Percentiles rank a stretch among this genome's conserved stretches.
These are phyloP conservation scores for Coemansia sp. DNA, from an alignment of 192 early-diverging fungal species.

Conservation along the genomic window DNA sequence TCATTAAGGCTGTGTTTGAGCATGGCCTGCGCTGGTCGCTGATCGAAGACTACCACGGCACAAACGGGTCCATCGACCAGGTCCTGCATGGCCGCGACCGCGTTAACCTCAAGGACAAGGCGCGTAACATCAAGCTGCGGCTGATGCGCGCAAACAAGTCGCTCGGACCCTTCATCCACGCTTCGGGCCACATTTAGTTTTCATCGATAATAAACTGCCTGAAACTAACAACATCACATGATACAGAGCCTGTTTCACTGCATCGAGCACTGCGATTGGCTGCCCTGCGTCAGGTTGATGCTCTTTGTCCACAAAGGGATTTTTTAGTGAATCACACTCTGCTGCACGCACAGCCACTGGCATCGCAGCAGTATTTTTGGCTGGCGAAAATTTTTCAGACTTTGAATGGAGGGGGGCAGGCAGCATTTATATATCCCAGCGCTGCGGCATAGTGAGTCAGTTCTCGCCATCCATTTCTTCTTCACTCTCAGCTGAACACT, in stretches of 20 bases:
- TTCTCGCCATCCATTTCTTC: not conserved
- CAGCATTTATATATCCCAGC: constrained; percentile 17
- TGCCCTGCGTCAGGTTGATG: not conserved
- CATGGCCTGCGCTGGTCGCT: constrained; percentile 30
- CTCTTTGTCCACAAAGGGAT: constrained; percentile 1
- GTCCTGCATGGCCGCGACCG: constrained; percentile 34
- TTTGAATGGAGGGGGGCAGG: not conserved
- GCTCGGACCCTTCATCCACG: constrained; percentile 28
- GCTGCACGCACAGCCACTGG: not conserved
- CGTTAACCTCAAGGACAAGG: constrained; percentile 51
- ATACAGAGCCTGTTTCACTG: not conserved
- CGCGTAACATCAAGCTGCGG: constrained; percentile 47
- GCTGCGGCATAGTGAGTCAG: constrained; percentile 4
- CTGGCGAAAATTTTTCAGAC: constrained; percentile 14
- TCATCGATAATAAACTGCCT: not conserved
- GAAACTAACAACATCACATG: constrained; percentile 10
- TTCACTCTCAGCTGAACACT: constrained; percentile 2
- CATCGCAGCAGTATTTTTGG: constrained; percentile 6
- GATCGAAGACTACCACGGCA: constrained; percentile 34
- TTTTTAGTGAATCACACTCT: constrained; percentile 3
- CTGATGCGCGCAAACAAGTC: constrained; percentile 35
- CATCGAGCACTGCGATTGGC: constrained; percentile 12
- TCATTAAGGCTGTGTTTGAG: constrained; percentile 24
- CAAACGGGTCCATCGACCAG: constrained; percentile 16
- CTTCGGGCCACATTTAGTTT: constrained; percentile 12